Evolutionary conservation across 2,329 filamentous ascomycete genomes (phyloP), one percentile per base, ranked within the genome.

Genomic region (Nectriaceae sp.): DNA sequence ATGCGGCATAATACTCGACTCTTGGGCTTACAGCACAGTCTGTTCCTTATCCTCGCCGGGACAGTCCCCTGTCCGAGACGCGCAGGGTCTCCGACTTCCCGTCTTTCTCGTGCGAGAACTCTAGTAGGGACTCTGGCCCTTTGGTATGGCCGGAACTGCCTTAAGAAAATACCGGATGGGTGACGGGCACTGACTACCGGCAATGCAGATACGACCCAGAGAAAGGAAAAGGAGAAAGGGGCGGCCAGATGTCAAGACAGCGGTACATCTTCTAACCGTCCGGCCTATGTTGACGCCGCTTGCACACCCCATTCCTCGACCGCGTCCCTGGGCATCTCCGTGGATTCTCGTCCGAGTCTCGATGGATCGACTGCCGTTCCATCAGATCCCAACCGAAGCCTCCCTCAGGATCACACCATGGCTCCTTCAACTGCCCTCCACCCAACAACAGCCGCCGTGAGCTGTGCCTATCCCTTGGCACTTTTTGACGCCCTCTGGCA

Each of bases 321-420:
- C 42, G 21, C 42, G 31, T 39, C 43, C 39, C 21, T 18, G 42
- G 26, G 42, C 38, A 21, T 21, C n/a, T 26, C 24, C 39, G 26
- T 22, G 31, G n/a, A 44, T 37, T 36, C 31, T 41, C 46, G 48
- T 20, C 41, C 36, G 38, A 47, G 40, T 31, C 21, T 43, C 20
- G 26, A 42, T 41, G 40, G 44, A 47, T 50, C 43, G 33, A 21
- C 37, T 21, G 19, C 37, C 37, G 24, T 20, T 19, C 41, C 39
- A 35, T 24, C 47, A 47, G 37, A 45, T 47, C 43, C 43, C 40
- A 57, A 48, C 31, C 50, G 42, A 51, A 22, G 44, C 43, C 36
- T 47, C 26, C 21, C 44, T 46, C 50, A 52, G 42, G 46, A 58
- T 62, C 57, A 51, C 51, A 49, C 44, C 46, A 59, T 49, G 37